Evolutionary conservation across 208 protist genomes (phyloP), one percentile per base, ranked within the genome.

Genomic region (Leishmania major): DNA sequence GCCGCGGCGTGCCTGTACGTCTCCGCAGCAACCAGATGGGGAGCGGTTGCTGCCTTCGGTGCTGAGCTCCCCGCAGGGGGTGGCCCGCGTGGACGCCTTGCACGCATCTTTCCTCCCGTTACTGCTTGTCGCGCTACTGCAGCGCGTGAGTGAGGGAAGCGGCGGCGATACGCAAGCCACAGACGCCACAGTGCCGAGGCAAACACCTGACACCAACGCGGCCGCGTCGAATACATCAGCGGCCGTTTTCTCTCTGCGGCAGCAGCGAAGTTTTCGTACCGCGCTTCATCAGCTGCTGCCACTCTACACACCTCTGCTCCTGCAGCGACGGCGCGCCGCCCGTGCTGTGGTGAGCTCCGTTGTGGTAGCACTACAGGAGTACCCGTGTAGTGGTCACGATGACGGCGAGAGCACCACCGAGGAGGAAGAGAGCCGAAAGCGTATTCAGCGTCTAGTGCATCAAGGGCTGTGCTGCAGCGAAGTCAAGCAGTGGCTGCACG

Each of bases 11-110:
- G 49, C 53, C 76, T n/a, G 11, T 31, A 40, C 40, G 25, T 28
- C 60, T 49, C 22, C 57, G 71, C 35, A 35, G n/a, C 35, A 53
- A 19, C 1, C 45, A 57, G n/a, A 31, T 51, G 47, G 10, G 1
- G 45, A 2, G n/a, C 3, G 17, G 40, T 4, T 80, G 4, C 79
- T 83, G 31, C 84, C 84, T 1, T 10, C 74, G 25, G 79, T 83
- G 25, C 71, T 87, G 7, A 31, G 43, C 28, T 74, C 70, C 13
- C 43, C 35, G 1, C 40, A 66, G 7, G 79, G 84, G 3, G 40
- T 87, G 13, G 70, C 76, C 15, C 84, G 84, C 37, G 53, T 87
- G 5, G 84, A 80, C 13, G 71, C 60, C 1, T 45, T 87, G n/a
- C 73, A 82, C 49, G 19, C 79, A 1, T 55, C 67, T 47, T 81